phyloP scores from a whole-genome alignment of 2,329 filamentous ascomycete species.

The Aspergillus sp. region DNA sequence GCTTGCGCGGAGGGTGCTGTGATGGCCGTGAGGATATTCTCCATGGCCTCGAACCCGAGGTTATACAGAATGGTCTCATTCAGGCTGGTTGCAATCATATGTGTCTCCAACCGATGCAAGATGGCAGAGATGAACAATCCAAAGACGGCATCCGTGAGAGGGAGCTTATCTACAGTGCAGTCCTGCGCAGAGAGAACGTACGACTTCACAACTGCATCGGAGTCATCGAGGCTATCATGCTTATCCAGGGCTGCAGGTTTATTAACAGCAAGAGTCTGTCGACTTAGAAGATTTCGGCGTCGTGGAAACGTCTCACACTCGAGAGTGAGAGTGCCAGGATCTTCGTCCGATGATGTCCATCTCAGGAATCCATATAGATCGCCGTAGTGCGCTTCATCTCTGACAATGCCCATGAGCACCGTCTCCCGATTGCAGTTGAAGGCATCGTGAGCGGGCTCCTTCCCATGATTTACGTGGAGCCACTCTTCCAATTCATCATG shows the following conservation, averaged over 20 bases:
- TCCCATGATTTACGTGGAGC: slow-evolving; percentile 21
- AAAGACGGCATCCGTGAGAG: slow-evolving; percentile 47
- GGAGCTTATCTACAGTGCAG: slow-evolving; percentile 44
- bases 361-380: slow-evolving; percentile 25
- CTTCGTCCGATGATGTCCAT: slow-evolving; percentile 20
- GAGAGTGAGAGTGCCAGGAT: slow-evolving; percentile 16
- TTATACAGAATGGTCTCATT: slow-evolving; percentile 53
- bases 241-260: slow-evolving; percentile 1
- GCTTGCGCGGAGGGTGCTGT: slow-evolving; percentile 63
- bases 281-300: slow-evolving; percentile 29
- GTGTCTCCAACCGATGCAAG: slow-evolving; percentile 65
- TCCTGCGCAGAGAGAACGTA: slow-evolving; percentile 20
- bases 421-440: slow-evolving; percentile 12
- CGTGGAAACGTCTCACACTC: slow-evolving; percentile 28
- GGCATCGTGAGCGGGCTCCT: slow-evolving; percentile 21
- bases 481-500: slow-evolving; percentile 19
- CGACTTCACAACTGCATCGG: slow-evolving; percentile 14
- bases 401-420: slow-evolving; percentile 24
- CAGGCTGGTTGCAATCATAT: slow-evolving; percentile 63
- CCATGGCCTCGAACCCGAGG: slow-evolving; percentile 55
- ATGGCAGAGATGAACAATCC: slow-evolving; percentile 70
- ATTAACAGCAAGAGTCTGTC: slow-evolving; percentile 5
- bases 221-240: not conserved
- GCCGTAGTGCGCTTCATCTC: slow-evolving; percentile 24
- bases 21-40: slow-evolving; percentile 67